These are phyloP conservation scores for Fusarium metavorans DNA, from an alignment of 2,329 filamentous ascomycete genomes.

Conservation along the genomic window DNA sequence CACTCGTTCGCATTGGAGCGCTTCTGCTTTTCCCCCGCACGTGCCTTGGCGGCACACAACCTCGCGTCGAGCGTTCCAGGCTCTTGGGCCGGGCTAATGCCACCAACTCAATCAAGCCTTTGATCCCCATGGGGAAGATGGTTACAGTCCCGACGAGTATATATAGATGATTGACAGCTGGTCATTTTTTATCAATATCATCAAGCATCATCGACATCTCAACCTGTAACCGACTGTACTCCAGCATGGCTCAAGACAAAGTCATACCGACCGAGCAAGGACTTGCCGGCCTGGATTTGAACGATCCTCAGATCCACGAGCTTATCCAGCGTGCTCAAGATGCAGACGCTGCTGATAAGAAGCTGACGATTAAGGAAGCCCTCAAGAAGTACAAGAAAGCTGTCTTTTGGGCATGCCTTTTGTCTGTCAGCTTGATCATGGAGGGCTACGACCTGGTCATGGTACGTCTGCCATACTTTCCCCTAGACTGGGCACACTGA, in stretches of 20 bases:
- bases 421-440: constrained; percentile 8
- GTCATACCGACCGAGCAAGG: constrained; percentile 1
- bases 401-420: not conserved
- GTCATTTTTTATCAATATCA: not conserved
- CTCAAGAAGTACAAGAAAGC: constrained; percentile 10
- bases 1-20: not conserved
- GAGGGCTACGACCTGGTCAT: not conserved
- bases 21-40: not conserved
- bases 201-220: not conserved
- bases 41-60: not conserved
- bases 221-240: not conserved
- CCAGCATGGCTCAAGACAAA: not conserved
- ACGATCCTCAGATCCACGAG: not conserved
- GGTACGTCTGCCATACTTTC: not conserved
- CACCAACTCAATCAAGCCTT: not conserved
- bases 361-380: not conserved
- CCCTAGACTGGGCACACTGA: not conserved
- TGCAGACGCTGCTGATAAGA: not conserved
- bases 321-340: constrained; percentile 2
- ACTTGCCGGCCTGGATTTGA: not conserved
- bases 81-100: not conserved
- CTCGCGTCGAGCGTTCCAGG: not conserved
- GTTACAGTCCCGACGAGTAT: not conserved
- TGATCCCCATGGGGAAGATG: constrained; percentile 5
- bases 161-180: not conserved